Conservation (phyloP, 2,329 filamentous ascomycete genomes). For the Microdochium nivale region DNA sequence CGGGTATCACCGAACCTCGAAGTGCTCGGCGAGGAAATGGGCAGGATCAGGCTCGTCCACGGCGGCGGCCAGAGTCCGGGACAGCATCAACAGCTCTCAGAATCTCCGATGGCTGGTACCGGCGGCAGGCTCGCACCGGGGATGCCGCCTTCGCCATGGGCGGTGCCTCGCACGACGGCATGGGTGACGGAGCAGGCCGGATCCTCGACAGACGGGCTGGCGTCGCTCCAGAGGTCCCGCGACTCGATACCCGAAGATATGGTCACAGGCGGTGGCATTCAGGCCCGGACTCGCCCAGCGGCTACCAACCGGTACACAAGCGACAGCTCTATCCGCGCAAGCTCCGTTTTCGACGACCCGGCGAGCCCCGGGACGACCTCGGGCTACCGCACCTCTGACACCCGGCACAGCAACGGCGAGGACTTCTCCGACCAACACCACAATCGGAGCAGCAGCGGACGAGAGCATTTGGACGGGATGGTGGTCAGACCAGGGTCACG, state of each 20-base stretch:
- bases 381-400: constrained; percentile 1
- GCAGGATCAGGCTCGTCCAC: background rate
- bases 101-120: background rate
- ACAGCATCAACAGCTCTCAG: background rate
- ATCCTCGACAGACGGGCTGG: background rate
- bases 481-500: background rate
- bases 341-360: background rate
- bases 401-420: background rate
- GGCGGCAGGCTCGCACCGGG: background rate
- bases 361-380: constrained; percentile 1
- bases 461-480: background rate
- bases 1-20: background rate
- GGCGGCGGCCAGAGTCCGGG: background rate
- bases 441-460: background rate
- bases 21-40: background rate
- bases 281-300: background rate
- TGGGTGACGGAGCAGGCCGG: constrained; percentile 3
- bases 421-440: background rate
- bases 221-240: background rate
- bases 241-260: background rate
- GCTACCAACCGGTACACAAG: background rate
- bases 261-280: background rate
- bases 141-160: background rate
- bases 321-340: background rate
- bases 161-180: constrained; percentile 1